A percentile compares a stretch with the other conserved stretches of the same genome.
phyloP scores from a whole-genome alignment of 1,284 basidiomycete genomes.

The Pterula multifida region DNA sequence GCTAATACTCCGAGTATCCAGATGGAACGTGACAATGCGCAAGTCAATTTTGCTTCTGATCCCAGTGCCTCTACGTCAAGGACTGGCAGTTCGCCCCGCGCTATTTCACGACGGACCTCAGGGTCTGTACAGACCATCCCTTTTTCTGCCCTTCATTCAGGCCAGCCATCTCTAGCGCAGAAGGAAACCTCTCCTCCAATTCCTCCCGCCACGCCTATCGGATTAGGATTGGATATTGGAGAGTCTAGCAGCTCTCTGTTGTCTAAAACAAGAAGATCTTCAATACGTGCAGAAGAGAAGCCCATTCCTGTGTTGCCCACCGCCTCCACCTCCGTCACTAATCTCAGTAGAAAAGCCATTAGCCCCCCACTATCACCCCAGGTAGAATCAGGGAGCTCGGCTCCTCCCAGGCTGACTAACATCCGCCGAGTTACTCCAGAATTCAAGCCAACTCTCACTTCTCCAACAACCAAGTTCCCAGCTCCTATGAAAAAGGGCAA shows the following conservation, averaged over 20 bases:
- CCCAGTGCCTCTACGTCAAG: constrained; percentile 4
- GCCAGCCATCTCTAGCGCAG: constrained; percentile 8
- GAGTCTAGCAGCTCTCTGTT: not conserved
- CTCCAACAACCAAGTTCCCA: not conserved
- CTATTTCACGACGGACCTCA: constrained; percentile 16
- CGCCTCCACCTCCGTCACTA: too few species aligned
- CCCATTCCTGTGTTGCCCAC: not conserved
- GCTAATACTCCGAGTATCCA: constrained; percentile 5
- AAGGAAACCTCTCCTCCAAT: not conserved
- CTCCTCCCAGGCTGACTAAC: not conserved
- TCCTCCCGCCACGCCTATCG: not conserved
- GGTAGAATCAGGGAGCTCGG: not conserved
- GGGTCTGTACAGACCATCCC: constrained; percentile 15
- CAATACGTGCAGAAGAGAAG: not conserved
- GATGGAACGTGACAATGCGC: constrained; percentile 32
- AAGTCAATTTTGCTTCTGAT: constrained; percentile 15
- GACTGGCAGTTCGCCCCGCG: not conserved
- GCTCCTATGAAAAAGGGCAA: not conserved
- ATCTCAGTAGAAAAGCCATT: not conserved
- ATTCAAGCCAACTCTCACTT: not conserved
- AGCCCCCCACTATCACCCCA: not conserved
- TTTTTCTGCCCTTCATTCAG: constrained; percentile 23
- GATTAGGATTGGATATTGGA: not conserved
- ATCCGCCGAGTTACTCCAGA: not conserved
- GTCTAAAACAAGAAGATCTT: not conserved